Base-by-base conservation (phyloP, 108 stramenopile species). In the Nitzschia inconspicua region DNA sequence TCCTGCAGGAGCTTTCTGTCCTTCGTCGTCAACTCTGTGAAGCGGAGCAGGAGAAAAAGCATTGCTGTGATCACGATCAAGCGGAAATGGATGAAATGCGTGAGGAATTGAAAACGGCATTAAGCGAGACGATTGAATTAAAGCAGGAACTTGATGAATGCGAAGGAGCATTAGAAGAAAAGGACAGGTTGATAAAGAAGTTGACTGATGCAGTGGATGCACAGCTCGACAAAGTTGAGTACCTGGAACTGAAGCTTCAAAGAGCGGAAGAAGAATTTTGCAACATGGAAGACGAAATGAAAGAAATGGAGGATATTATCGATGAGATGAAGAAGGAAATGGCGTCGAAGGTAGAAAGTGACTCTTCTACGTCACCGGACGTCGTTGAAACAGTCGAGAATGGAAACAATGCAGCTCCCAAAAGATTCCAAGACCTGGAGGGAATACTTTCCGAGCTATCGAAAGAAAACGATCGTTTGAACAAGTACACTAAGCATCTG, bases 231-330 rank as follows among this genome's bases (percentile, higher is more conserved):
- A 65, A 83, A 57, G 43, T 65, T 36, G 66, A 69, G 47, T 56
- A 59, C 19, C 35, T 66, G 22, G 65, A 79, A 66, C 51, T 63
- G 31, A 79, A 77, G 47, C 52, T 83, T 20, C 48, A 42, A 7
- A 57, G 55, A 11, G 61, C 58, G 2, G 72, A 77, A 59, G 60
- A 63, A 26, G 76, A 83, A 51, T 63, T 79, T 22, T 49, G 37
- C 10, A 65, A 70, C 23, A 61, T 83, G 53, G 66, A 79, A 36
- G 73, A 77, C 8, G 81, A 82, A 30, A 55, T 76, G 50, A 76
- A 61, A 41, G 74, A 71, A 24, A 58, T 83, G 65, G 82, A 77
- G 44, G 31, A 62, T 36, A 39, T 51, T 44, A 46, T 62, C 22
- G 43, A 60, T n/a, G 44, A 11, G 5, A 28, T 61, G 7, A 59